A percentile compares a stretch with the other conserved stretches of the same genome.
phyloP scores from a whole-genome alignment of 306 rosid species.

The Malus asiatica region DNA sequence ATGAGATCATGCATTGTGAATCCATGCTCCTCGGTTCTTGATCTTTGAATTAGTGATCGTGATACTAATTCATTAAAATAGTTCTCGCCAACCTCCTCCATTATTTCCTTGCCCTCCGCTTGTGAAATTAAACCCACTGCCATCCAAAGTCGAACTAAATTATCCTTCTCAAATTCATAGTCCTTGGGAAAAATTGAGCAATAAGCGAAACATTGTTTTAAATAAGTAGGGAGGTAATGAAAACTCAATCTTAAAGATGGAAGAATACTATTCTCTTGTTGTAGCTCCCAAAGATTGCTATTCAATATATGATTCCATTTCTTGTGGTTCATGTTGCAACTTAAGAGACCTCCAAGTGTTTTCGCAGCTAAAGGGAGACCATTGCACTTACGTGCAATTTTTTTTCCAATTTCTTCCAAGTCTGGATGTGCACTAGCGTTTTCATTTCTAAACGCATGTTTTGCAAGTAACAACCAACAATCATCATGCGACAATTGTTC shows the following conservation, averaged over 20 bases:
- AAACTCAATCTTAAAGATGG: not conserved
- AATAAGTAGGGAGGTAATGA: not conserved
- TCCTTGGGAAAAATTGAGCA: slow-evolving; percentile 12
- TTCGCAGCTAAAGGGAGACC: slow-evolving; percentile 3
- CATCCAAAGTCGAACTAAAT: slow-evolving; percentile 6
- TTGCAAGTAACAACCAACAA: not conserved
- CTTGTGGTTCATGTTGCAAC: not conserved
- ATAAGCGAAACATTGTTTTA: slow-evolving; percentile 12
- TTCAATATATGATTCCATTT: not conserved
- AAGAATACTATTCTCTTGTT: not conserved
- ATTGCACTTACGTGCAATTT: slow-evolving; percentile 10
- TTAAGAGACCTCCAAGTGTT: not conserved
- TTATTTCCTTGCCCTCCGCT: not conserved
- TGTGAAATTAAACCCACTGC: slow-evolving; percentile 5
- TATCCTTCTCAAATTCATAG: not conserved
- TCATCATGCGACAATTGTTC: not conserved
- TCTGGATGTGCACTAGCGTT: not conserved
- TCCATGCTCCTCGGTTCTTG: fast-evolving
- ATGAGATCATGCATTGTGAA: not conserved
- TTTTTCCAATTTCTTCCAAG: slow-evolving; percentile 7
- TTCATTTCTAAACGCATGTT: not conserved
- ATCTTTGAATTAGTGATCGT: slow-evolving; percentile 1
- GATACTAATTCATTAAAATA: slow-evolving; percentile 1
- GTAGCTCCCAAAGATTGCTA: not conserved
- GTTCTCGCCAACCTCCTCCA: not conserved